Base-by-base conservation (phyloP, 1,284 basidiomycete species). In the Rhodofomes roseus region DNA sequence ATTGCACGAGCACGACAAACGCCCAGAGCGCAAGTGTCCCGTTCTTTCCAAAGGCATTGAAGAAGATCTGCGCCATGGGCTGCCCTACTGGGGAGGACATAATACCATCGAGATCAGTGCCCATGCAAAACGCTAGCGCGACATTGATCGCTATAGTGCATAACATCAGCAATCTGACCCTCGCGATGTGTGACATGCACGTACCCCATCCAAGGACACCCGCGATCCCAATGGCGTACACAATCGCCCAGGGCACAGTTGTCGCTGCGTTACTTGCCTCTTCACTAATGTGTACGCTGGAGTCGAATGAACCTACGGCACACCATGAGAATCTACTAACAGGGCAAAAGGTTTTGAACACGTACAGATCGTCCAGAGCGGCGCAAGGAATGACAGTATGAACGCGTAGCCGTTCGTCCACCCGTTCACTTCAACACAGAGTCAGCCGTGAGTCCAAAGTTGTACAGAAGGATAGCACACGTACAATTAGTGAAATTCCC, bases 351-450 rank as follows among this genome's bases (percentile, higher is more conserved):
- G 16, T 3, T 34, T 5, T 6, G 16, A 14, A 29, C n/a, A 62
- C 65, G 25, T 31, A 71, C 66, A 68, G 34, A 69, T 68, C 31
- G 65, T 88, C 91, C 91, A 93, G 4, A 88, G 76, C 0, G 92
- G 90, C 0, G 89, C 85, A 31, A 92, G 76, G 70, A 91, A 89
- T 58, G 86, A 88, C 27, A 92, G 71, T 39, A 92, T 81, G 68
- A 93, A 93, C 0, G 92, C 87, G 64, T 81, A 92, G 1, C 89
- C 88, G 65, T 81, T 76, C 0, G 84, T 76, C 88, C 89, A 86
- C 4, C 79, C 78, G 23, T 77, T 77, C n/a, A n/a, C 80, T 79
- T 81, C 48, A 2, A n/a, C 12, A 48, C 36, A 14, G n/a, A 40
- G n/a, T n/a, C 34, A 12, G 12, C 12, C 12, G 34, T 7, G 34